A percentile compares a stretch with the other conserved stretches of the same genome.
These are phyloP conservation scores for Pisolithus microcarpus DNA, from an alignment of 768 basidiomycete species.

Conservation along the genomic window DNA sequence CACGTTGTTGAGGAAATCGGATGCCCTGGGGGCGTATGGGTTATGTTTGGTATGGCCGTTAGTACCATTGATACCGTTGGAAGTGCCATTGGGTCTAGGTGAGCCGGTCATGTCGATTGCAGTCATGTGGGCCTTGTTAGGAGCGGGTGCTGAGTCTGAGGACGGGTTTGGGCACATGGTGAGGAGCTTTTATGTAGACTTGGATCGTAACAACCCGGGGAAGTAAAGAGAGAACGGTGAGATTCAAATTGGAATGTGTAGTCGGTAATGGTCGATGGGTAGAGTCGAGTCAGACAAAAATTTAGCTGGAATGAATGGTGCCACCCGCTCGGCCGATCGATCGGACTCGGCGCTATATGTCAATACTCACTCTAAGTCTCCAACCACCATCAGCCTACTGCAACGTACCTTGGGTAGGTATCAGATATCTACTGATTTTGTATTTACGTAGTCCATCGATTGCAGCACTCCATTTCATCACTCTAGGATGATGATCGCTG, in stretches of 20 bases:
- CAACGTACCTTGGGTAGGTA: no score
- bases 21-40: conserved; percentile 85
- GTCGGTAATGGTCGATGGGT: background rate
- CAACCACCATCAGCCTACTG: no score
- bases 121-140: conserved; percentile 58
- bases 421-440: no score
- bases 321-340: background rate
- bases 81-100: conserved; percentile 32
- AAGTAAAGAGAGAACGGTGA: no score
- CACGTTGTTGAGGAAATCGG: conserved; percentile 88
- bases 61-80: conserved; percentile 18
- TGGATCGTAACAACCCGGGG: background rate
- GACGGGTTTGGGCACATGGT: conserved; percentile 49
- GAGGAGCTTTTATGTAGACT: background rate
- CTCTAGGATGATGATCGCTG: no score
- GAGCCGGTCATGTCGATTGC: conserved; percentile 46
- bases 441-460: no score
- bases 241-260: no score
- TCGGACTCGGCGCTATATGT: background rate
- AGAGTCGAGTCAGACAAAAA: no score
- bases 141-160: conserved; percentile 38
- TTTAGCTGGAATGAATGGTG: no score
- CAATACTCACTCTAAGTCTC: no score
- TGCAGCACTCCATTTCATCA: no score
- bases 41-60: conserved; percentile 43